Evolutionary conservation across 1,139 yeast genomes (phyloP), one percentile per base, ranked within the genome.

Genomic region (Taphrina deformans): DNA sequence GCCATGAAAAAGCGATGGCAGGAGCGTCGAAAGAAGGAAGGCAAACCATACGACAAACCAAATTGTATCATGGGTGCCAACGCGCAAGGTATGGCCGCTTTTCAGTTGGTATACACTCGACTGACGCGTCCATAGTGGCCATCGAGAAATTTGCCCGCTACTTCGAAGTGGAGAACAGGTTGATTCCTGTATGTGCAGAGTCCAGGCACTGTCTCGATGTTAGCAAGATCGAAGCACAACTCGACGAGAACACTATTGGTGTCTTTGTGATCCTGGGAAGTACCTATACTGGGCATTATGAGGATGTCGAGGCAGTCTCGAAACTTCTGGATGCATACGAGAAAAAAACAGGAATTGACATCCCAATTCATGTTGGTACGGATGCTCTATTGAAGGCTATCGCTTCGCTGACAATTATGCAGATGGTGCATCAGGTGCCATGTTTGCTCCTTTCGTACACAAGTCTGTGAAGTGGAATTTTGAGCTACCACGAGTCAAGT

Each of bases 1-100:
- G 96, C 97, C 5, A 81, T 91, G 88, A 91, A 91, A 80, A 88
- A 90, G 72, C 81, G 82, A 69, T 91, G 97, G 97, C 95, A 88
- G 75, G 83, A 80, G 50, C 82, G 79, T 70, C 84, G 86, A 72
- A 80, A 77, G 72, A 85, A 79, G 3, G 79, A 79, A 31, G 92
- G 92, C 7, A 83, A 83, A 70, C 80, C 87, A 48, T 78, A 76
- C 62, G 83, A 78, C 50, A 83, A 83, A 68, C 97, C 97, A 67
- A 91, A 91, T 76, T 89, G 91, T 72, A 78, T 91, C 69, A 90
- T 91, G 97, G 96, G 97, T n/a, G 80, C 93, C 45, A 89, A 93
- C 76, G 96, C 95, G 60, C 97, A 91, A 76, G 97, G 55, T 51
- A 29, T 31, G 35, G 35, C 14, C 24, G 35, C n/a, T 24, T 2